A percentile compares a stretch with the other conserved stretches of the same genome.
phyloP scores from a whole-genome alignment of 495 filamentous ascomycete genomes.

The Lichenothelia convexa region DNA sequence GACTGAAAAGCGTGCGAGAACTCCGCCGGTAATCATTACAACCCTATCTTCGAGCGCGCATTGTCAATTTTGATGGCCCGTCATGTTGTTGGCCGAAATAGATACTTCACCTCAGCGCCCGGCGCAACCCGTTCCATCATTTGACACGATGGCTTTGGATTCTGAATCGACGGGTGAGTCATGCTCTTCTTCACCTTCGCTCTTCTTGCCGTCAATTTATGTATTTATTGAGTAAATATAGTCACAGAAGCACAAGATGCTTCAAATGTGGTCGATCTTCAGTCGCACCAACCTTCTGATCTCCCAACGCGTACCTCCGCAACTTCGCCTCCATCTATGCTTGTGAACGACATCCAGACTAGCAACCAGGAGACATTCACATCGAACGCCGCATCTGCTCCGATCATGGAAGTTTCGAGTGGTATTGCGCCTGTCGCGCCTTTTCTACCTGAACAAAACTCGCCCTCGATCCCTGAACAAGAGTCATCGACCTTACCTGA shows the following conservation, averaged over 20 bases:
- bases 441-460: slow-evolving; percentile 19
- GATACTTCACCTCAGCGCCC: slow-evolving; percentile 27
- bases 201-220: slow-evolving; percentile 2
- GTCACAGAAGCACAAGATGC: too few relatives aligned
- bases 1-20: too few relatives aligned
- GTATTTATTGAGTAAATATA: slow-evolving; percentile 6
- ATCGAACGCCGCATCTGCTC: slow-evolving; percentile 6
- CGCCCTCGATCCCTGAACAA: too few relatives aligned
- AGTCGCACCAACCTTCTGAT: too few relatives aligned
- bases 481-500: slow-evolving; percentile 7
- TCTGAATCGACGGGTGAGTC: slow-evolving; percentile 31
- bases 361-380: not conserved
- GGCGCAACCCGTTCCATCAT: slow-evolving; percentile 23
- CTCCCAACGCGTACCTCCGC: not conserved
- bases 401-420: slow-evolving; percentile 12
- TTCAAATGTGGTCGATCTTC: too few relatives aligned
- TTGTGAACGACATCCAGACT: not conserved
- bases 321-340: not conserved
- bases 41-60: too few relatives aligned
- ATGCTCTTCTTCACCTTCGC: slow-evolving; percentile 2
- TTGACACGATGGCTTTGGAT: slow-evolving; percentile 28
- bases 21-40: too few relatives aligned
- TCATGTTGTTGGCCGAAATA: too few relatives aligned
- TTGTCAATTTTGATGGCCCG: too few relatives aligned
- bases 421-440: slow-evolving; percentile 15